These are phyloP conservation scores for Beauveria asiatica DNA, from an alignment of 2,329 filamentous ascomycete species.

Conservation along the genomic window DNA sequence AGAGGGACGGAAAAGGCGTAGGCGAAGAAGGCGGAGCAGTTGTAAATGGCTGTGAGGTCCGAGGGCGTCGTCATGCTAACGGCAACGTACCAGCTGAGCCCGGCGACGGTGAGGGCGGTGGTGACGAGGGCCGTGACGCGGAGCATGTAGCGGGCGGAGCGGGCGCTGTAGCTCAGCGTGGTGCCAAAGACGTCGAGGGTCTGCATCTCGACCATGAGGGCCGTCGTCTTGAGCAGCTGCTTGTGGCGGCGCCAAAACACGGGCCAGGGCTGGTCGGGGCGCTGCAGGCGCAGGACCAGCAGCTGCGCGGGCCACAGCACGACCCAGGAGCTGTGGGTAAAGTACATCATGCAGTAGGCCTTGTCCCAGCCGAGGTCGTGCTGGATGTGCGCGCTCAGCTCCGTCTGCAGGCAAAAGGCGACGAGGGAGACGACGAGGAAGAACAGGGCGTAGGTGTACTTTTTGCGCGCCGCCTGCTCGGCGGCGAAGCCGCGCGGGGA, in stretches of 20 bases:
- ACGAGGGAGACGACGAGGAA: slow-evolving; percentile 78
- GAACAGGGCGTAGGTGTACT: slow-evolving; percentile 79
- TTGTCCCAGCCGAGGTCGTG: slow-evolving; percentile 90
- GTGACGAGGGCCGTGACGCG: slow-evolving; percentile 76
- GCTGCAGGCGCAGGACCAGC: slow-evolving; percentile 68
- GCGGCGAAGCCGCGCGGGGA: slow-evolving; percentile 51
- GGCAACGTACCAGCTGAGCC: slow-evolving; percentile 90
- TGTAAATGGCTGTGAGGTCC: slow-evolving; percentile 96
- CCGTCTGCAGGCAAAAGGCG: slow-evolving; percentile 88
- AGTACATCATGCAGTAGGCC: slow-evolving; percentile 98
- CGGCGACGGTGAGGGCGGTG: slow-evolving; percentile 77
- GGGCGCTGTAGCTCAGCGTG: slow-evolving; percentile 26
- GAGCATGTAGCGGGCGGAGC: slow-evolving; percentile 60
- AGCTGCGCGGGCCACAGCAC: slow-evolving; percentile 84
- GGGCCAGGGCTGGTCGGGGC: slow-evolving; percentile 68
- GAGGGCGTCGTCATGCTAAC: slow-evolving; percentile 88
- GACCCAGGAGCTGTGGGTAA: slow-evolving; percentile 92
- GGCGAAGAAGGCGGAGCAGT: slow-evolving; percentile 97
- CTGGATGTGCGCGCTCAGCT: slow-evolving; percentile 92
- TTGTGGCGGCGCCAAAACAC: slow-evolving; percentile 69
- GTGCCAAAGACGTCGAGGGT: slow-evolving; percentile 56
- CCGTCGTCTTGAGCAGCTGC: slow-evolving; percentile 42
- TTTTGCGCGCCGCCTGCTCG: slow-evolving; percentile 52
- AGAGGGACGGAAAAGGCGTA: slow-evolving; percentile 94
- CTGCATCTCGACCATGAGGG: slow-evolving; percentile 78